Percentiles rank a stretch among this genome's conserved stretches.
Evolutionary conservation across 2,329 filamentous ascomycete species (phyloP).

Genomic region (Karstenula rhodostoma): DNA sequence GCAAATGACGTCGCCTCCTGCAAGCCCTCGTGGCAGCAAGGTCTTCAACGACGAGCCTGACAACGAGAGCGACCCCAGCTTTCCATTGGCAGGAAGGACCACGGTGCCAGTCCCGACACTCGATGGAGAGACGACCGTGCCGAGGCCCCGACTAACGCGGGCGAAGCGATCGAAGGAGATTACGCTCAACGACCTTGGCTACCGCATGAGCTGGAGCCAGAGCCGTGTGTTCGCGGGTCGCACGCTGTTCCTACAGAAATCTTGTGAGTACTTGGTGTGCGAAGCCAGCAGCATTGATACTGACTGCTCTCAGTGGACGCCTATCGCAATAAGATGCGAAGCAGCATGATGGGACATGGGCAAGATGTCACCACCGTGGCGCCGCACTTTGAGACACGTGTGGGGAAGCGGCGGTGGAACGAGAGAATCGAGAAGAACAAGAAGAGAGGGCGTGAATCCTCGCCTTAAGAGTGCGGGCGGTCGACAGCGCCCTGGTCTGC

Average conservation of each 20-base stretch:
- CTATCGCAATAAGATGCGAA: slow-evolving; percentile 90
- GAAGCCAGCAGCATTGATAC: slow-evolving; percentile 13
- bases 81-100: slow-evolving; percentile 53
- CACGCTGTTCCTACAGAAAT: slow-evolving; percentile 88
- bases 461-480: slow-evolving; percentile 45
- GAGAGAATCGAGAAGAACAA: slow-evolving; percentile 56
- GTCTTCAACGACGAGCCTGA: slow-evolving; percentile 73
- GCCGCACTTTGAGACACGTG: slow-evolving; percentile 87
- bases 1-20: slow-evolving; percentile 88
- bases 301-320: slow-evolving; percentile 75
- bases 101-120: slow-evolving; percentile 59
- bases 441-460: slow-evolving; percentile 48
- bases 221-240: slow-evolving; percentile 88
- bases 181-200: slow-evolving; percentile 90
- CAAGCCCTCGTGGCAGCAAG: slow-evolving; percentile 74
- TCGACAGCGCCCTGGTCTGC: slow-evolving; percentile 35
- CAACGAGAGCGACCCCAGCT: slow-evolving; percentile 54
- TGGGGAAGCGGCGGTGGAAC: slow-evolving; percentile 75
- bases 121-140: slow-evolving; percentile 79
- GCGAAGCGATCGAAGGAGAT: slow-evolving; percentile 80
- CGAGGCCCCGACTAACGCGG: slow-evolving; percentile 77
- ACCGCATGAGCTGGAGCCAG: slow-evolving; percentile 96
- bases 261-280: slow-evolving; percentile 71
- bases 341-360: slow-evolving; percentile 78
- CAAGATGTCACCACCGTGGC: slow-evolving; percentile 77